These are phyloP conservation scores for Saturnispora saitoi DNA, from an alignment of 805 yeast species.

Conservation along the genomic window DNA sequence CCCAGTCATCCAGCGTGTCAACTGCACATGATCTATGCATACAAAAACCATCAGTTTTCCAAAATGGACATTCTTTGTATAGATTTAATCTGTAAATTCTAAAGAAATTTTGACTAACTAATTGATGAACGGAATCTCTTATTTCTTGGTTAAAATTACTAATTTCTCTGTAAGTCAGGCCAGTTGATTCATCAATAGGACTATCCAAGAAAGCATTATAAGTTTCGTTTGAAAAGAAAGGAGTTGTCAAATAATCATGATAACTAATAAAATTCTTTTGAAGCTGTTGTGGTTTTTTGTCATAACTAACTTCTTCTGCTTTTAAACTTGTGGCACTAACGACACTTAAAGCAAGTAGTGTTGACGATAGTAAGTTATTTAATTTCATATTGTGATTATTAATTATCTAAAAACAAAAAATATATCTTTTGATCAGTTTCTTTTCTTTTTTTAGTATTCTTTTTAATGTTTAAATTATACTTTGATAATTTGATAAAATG, in stretches of 20 bases:
- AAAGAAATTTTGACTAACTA: conserved; percentile 75
- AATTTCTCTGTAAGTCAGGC: conserved; percentile 36
- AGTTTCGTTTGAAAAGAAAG: conserved; percentile 20
- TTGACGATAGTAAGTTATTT: neutral
- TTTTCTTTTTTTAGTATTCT: neutral
- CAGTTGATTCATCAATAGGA: conserved; percentile 24
- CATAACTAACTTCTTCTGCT: conserved; percentile 7
- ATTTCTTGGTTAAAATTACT: conserved; percentile 42
- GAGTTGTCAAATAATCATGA: conserved; percentile 27
- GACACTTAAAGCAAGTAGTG: neutral
- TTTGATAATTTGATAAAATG: neutral
- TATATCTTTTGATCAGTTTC: no score
- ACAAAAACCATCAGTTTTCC: conserved; percentile 76
- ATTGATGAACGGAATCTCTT: conserved; percentile 46
- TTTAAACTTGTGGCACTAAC: neutral
- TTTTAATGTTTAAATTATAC: neutral
- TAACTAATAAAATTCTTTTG: conserved; percentile 17
- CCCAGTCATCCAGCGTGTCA: conserved; percentile 69
- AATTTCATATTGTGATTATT: neutral
- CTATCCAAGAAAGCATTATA: conserved; percentile 15
- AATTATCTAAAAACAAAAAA: neutral
- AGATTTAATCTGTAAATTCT: conserved; percentile 79
- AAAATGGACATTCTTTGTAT: conserved; percentile 77
- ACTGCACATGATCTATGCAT: conserved; percentile 86
- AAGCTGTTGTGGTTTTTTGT: conserved; percentile 15